Percentiles rank a stretch among this genome's conserved stretches.
Conservation (phyloP, 2,329 filamentous ascomycete genomes). For the Neopestalotiopsis sp. region DNA sequence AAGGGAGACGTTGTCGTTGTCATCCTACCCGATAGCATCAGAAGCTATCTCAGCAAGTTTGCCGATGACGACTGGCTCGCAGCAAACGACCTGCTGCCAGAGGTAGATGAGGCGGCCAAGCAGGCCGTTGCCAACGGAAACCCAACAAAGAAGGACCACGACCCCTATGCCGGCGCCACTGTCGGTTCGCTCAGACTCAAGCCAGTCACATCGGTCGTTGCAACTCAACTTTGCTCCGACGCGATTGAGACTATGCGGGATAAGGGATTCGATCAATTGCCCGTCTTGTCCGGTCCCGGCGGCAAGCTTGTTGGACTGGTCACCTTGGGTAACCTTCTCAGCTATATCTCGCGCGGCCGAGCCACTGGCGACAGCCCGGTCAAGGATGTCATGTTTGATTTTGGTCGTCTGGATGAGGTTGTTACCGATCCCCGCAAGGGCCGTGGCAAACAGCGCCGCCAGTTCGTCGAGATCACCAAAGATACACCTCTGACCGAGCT, state of each 20-base stretch:
- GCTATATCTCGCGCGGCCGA: conserved; percentile 84
- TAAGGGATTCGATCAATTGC: conserved; percentile 96
- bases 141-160: conserved; percentile 46
- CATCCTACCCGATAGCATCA: conserved; percentile 91
- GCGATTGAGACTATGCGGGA: conserved; percentile 98
- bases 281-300: conserved; percentile 75
- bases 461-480: conserved; percentile 92
- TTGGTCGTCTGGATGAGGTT: conserved; percentile 83
- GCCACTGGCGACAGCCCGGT: conserved; percentile 77
- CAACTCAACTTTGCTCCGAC: conserved; percentile 75
- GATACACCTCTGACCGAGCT: conserved; percentile 84
- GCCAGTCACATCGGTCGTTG: conserved; percentile 84
- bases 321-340: conserved; percentile 92
- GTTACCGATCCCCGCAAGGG: conserved; percentile 78
- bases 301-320: conserved; percentile 86
- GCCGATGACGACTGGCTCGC: conserved; percentile 99
- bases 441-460: conserved; percentile 56
- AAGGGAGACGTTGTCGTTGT: conserved; percentile 91
- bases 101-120: conserved; percentile 50
- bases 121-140: conserved; percentile 47
- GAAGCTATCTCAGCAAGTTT: conserved; percentile 98
- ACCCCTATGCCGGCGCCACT: conserved; percentile 79
- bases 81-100: conserved; percentile 88
- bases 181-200: conserved; percentile 86
- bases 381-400: conserved; percentile 95